A percentile compares a stretch with the other conserved stretches of the same genome.
Conservation (phyloP, 176 grass and related monocot species). For the Aegilops bicornis region DNA sequence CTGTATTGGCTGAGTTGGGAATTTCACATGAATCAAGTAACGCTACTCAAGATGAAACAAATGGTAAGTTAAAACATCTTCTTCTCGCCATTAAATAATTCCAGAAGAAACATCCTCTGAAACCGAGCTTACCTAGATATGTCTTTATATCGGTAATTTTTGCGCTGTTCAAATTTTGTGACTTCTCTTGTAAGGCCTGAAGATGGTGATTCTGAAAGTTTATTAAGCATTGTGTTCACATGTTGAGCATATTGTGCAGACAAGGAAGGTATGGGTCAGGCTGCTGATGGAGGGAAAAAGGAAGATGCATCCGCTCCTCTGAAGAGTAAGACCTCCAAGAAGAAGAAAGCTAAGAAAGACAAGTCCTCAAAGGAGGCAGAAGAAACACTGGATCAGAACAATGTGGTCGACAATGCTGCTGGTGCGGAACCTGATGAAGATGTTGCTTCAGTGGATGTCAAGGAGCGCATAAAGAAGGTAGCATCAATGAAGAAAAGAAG, state of each 20-base stretch:
- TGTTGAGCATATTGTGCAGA: constrained; percentile 7
- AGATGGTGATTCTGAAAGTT: background rate
- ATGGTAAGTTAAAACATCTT: constrained; percentile 23
- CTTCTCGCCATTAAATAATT: background rate
- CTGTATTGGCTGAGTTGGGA: constrained; percentile 74
- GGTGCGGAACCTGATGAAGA: constrained; percentile 47
- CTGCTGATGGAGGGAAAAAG: constrained; percentile 53
- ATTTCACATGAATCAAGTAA: constrained; percentile 37
- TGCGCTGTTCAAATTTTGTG: background rate
- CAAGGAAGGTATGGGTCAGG: constrained; percentile 38
- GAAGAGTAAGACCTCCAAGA: constrained; percentile 79
- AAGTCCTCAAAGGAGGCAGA: constrained; percentile 58
- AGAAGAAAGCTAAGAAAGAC: constrained; percentile 92
- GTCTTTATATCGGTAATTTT: background rate
- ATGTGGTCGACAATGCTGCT: constrained; percentile 16
- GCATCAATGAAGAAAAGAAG: constrained; percentile 86
- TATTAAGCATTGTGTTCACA: background rate
- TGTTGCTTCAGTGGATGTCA: constrained; percentile 55
- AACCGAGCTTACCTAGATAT: background rate
- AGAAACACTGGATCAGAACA: constrained; percentile 43
- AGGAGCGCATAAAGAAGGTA: constrained; percentile 81
- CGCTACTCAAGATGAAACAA: constrained; percentile 39
- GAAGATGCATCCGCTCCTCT: constrained; percentile 33
- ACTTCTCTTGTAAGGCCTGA: background rate
- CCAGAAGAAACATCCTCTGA: background rate